These are phyloP conservation scores for Macrocybe gigantea DNA, from an alignment of 768 basidiomycete species.

Conservation along the genomic window DNA sequence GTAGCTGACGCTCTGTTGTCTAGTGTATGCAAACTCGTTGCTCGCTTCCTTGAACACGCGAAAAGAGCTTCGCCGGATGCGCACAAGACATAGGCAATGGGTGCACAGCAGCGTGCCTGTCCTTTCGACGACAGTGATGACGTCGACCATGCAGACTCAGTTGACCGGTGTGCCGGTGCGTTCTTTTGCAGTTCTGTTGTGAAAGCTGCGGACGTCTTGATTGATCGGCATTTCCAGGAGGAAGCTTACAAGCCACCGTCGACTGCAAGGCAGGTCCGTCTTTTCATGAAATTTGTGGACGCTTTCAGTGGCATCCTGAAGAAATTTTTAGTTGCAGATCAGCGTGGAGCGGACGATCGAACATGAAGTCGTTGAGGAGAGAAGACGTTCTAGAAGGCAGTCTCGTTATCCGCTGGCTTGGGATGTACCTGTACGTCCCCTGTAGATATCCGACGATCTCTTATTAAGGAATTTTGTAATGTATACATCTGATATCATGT, in stretches of 20 bases:
- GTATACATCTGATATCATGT: no score
- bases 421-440: background rate
- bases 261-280: constrained; percentile 1
- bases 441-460: background rate
- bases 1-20: background rate
- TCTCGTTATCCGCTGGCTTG: background rate
- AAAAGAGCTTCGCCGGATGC: constrained; percentile 19
- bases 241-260: constrained; percentile 7
- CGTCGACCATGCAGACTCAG: constrained; percentile 1
- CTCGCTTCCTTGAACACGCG: constrained; percentile 26
- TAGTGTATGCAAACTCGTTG: constrained; percentile 32
- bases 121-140: constrained; percentile 2
- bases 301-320: background rate
- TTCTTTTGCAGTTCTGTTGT: background rate
- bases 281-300: background rate
- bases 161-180: constrained; percentile 1
- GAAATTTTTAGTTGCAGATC: constrained; percentile 2
- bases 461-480: background rate
- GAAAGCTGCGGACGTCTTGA: background rate
- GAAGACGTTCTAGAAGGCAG: background rate
- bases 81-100: constrained; percentile 7
- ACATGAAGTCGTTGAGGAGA: background rate
- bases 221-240: background rate
- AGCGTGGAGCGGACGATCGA: constrained; percentile 5
- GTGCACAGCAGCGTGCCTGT: background rate